Conservation (phyloP, 805 yeast species). For the Lachancea nothofagi region DNA sequence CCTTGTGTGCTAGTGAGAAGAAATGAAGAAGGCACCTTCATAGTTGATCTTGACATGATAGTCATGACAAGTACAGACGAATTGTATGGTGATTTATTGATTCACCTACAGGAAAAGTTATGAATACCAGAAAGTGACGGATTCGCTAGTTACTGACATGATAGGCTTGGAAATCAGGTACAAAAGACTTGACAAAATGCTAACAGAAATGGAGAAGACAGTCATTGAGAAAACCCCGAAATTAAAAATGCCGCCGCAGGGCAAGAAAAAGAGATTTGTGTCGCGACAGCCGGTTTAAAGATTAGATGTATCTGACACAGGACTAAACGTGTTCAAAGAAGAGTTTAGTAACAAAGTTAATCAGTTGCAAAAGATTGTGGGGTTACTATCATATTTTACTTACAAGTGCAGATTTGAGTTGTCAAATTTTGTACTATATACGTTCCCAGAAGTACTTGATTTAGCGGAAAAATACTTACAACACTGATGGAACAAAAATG, state of each 20-base stretch:
- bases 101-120: constrained; percentile 5
- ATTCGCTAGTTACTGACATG: constrained; percentile 14
- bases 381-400: constrained; percentile 12
- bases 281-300: constrained; percentile 13
- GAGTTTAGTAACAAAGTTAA: constrained; percentile 9
- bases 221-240: constrained; percentile 8
- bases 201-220: constrained; percentile 13
- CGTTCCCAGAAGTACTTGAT: constrained; percentile 1
- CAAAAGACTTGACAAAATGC: constrained; percentile 5
- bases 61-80: constrained; percentile 7
- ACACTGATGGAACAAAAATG: neutral
- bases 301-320: constrained; percentile 5
- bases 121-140: constrained; percentile 10
- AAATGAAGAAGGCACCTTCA: constrained; percentile 2
- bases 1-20: constrained; percentile 12
- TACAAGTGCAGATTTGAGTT: constrained; percentile 14
- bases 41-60: constrained; percentile 15
- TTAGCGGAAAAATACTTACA: neutral
- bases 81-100: neutral
- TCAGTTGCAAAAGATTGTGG: constrained; percentile 9
- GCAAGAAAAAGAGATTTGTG: neutral
- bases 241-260: constrained; percentile 5
- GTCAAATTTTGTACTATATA: constrained; percentile 9
- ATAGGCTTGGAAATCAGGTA: constrained; percentile 14
- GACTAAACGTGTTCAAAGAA: constrained; percentile 3